Evolutionary conservation across 2,329 filamentous ascomycete species (phyloP), one percentile per base, ranked within the genome.

Genomic region (Coniochaeta ligniaria): DNA sequence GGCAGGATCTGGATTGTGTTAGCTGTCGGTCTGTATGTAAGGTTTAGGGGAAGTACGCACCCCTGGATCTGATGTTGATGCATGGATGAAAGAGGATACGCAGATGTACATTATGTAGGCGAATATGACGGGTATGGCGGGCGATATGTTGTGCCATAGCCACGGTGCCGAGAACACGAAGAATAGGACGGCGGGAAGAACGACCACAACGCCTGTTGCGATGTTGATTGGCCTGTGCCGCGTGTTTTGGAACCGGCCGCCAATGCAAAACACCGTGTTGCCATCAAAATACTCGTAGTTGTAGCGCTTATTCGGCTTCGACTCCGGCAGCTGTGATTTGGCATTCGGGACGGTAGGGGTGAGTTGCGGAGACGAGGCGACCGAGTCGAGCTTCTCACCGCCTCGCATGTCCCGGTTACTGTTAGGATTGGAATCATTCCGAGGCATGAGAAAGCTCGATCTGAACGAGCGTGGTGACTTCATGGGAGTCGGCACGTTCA

Each of bases 261-360:
- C 89, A 62, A 91, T 81, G 72, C 87, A 96, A 71, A 99, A 99
- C 26, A 92, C 80, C 0, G 92, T 96, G 70, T 98, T 99, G 54
- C 95, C 95, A 52, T 91, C 85, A 69, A 97, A 98, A 73, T 96
- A 96, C 72, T 98, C 86, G 74, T 94, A 90, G 68, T 97, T 96
- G 65, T 83, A 88, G 58, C 90, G 87, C 38, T 79, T 74, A 1
- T 61, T 74, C 26, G 72, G 65, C 54, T 76, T 76, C 28, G 76
- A 66, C 57, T 70, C 74, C 50, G 69, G 61, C 6, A 58, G 56
- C 17, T 58, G 28, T 6, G 26, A 66, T 61, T 60, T 66, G 50
- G 69, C 62, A 22, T 68, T 43, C 38, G 61, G 62, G 64, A 67
- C 60, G 12, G 70, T 65, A 45, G 72, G 71, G 8, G 69, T 72